A percentile compares a stretch with the other conserved stretches of the same genome.
Evolutionary conservation across 305 asterid genomes (phyloP).

Genomic region (Plantago rigida): DNA sequence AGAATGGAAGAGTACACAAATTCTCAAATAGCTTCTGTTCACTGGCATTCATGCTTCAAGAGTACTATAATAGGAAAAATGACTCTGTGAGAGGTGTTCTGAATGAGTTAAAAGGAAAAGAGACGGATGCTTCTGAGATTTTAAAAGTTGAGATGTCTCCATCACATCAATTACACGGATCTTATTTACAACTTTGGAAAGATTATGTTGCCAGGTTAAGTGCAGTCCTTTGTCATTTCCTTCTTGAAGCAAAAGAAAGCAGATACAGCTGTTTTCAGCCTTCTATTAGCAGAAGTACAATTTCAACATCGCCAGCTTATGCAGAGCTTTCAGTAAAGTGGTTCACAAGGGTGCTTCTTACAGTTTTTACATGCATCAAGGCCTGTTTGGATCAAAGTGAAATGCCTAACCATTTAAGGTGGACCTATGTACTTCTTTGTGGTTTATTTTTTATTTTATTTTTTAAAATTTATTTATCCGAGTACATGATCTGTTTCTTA

Average conservation of each 20-base stretch:
- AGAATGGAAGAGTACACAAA: slow-evolving; percentile 93
- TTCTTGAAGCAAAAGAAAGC: slow-evolving; percentile 58
- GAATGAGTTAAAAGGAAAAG: slow-evolving; percentile 35
- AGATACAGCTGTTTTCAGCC: slow-evolving; percentile 11
- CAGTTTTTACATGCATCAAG: slow-evolving; percentile 84
- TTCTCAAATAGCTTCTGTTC: slow-evolving; percentile 97
- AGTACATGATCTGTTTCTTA: slow-evolving; percentile 16
- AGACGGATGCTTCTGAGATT: slow-evolving; percentile 31
- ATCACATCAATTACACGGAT: slow-evolving; percentile 32
- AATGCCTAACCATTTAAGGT: slow-evolving; percentile 87
- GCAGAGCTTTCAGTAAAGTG: slow-evolving; percentile 91
- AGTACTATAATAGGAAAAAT: slow-evolving; percentile 36
- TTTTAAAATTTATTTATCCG: too few species aligned
- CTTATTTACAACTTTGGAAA: slow-evolving; percentile 52
- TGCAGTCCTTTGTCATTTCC: slow-evolving; percentile 61
- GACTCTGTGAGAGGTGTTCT: slow-evolving; percentile 30
- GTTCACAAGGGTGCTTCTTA: slow-evolving; percentile 80
- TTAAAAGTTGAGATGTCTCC: slow-evolving; percentile 31
- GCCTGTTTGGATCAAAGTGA: slow-evolving; percentile 75
- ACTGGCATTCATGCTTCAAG: slow-evolving; percentile 86
- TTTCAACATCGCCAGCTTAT: slow-evolving; percentile 61
- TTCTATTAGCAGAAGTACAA: slow-evolving; percentile 39
- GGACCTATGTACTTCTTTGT: slow-evolving; percentile 22
- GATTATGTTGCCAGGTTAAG: slow-evolving; percentile 68
- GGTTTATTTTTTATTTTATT: slow-evolving; percentile 14